These are phyloP conservation scores for Populus deltoides DNA, from an alignment of 345 rosid genomes.

Conservation along the genomic window DNA sequence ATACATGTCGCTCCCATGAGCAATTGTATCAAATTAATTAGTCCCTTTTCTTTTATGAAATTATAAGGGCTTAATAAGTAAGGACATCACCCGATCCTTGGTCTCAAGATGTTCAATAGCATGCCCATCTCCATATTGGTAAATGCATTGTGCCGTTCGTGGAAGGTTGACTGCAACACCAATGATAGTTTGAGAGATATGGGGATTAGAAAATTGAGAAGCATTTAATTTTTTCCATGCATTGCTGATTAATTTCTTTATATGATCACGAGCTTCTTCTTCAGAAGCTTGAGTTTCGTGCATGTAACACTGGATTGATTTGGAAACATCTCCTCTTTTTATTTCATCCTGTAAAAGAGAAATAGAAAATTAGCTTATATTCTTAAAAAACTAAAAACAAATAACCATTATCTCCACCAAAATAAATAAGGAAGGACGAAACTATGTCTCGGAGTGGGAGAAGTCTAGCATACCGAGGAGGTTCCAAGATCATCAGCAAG, in stretches of 20 bases:
- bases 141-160: too few relatives aligned
- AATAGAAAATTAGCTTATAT: background rate
- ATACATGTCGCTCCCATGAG: too few relatives aligned
- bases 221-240: constrained; percentile 43
- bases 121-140: too few relatives aligned
- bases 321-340: constrained; percentile 29
- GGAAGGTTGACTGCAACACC: too few relatives aligned
- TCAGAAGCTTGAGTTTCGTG: constrained; percentile 28
- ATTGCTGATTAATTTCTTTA: constrained; percentile 19
- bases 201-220: background rate
- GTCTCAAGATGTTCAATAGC: too few relatives aligned
- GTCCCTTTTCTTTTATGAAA: too few relatives aligned
- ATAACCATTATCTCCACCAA: too few relatives aligned
- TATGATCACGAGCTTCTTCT: constrained; percentile 27
- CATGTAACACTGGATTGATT: constrained; percentile 42
- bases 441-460: too few relatives aligned
- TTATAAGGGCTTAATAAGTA: too few relatives aligned
- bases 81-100: too few relatives aligned
- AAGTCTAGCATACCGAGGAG: background rate
- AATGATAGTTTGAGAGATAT: too few relatives aligned
- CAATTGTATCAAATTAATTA: too few relatives aligned
- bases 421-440: background rate
- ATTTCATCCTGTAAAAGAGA: constrained; percentile 20
- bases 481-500: constrained; percentile 5
- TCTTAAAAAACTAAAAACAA: background rate